These are phyloP conservation scores for Lepiota brunneoincarnata DNA, from an alignment of 768 basidiomycete genomes.

Conservation along the genomic window DNA sequence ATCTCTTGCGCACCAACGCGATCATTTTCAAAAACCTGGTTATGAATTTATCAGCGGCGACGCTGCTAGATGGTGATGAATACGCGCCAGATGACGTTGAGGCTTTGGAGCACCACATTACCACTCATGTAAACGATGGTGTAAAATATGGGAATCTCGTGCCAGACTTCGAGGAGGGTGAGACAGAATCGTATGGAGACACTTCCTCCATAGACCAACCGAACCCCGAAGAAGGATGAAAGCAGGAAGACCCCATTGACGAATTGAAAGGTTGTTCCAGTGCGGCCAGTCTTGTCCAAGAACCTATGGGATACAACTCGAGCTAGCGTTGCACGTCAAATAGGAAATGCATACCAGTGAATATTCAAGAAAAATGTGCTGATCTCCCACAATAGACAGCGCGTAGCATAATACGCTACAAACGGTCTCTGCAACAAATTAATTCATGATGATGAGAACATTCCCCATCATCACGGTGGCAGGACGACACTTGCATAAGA, in stretches of 20 bases:
- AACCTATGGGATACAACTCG: conserved; percentile 42
- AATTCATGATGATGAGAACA: too few species aligned
- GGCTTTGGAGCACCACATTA: conserved; percentile 62
- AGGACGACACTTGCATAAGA: conserved; percentile 54
- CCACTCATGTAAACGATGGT: conserved; percentile 50
- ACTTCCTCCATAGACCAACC: conserved; percentile 68
- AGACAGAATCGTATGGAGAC: conserved; percentile 62
- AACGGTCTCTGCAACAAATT: conserved; percentile 55
- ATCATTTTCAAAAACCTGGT: conserved; percentile 78
- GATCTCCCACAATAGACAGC: conserved; percentile 83
- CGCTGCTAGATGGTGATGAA: neutral
- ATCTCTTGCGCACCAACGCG: conserved; percentile 58
- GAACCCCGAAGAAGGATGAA: conserved; percentile 62
- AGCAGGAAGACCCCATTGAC: conserved; percentile 72
- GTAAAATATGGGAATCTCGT: conserved; percentile 51
- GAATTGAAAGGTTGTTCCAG: conserved; percentile 64
- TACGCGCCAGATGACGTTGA: conserved; percentile 81
- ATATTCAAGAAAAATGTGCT: conserved; percentile 88
- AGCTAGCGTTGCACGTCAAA: neutral
- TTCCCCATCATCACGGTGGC: too few species aligned
- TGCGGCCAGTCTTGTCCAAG: conserved; percentile 72
- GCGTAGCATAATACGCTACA: conserved; percentile 71
- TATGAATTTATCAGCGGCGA: neutral
- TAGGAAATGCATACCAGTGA: conserved; percentile 62
- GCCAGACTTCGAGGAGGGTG: conserved; percentile 53